Evolutionary conservation across 306 rosid genomes (phyloP).

Genomic region (Vicia faba): DNA sequence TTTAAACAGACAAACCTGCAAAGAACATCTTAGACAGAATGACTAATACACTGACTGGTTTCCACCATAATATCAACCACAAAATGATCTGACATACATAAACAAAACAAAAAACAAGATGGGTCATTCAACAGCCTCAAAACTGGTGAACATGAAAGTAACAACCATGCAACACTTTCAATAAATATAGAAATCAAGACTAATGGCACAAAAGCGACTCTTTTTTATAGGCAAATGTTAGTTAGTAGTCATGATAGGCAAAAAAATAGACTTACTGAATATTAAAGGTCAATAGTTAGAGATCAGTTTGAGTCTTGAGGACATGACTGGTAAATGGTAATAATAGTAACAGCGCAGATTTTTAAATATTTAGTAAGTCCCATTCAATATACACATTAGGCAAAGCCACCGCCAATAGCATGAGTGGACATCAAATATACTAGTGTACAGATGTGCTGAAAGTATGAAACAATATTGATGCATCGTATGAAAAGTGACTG

Average conservation of each 20-base stretch:
- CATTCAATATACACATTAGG: not conserved
- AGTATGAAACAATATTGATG: conserved; percentile 16
- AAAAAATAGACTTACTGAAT: conserved; percentile 11
- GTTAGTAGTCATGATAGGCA: not conserved
- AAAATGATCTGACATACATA: conserved; percentile 61
- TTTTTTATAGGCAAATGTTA: not conserved
- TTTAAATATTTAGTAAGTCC: not conserved
- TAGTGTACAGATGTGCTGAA: conserved; percentile 3
- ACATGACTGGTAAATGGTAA: not conserved
- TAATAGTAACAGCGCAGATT: not conserved
- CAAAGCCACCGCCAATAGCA: not conserved
- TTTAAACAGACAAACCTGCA: conserved; percentile 62
- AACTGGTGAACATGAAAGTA: conserved; percentile 24
- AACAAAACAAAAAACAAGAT: conserved; percentile 8
- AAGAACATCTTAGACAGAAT: conserved; percentile 83
- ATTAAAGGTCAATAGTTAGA: not conserved
- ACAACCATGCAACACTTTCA: conserved; percentile 20
- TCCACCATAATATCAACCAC: conserved; percentile 90
- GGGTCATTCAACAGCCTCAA: conserved; percentile 35
- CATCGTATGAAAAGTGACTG: conserved; percentile 7
- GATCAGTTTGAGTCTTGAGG: conserved; percentile 11
- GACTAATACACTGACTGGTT: conserved; percentile 56
- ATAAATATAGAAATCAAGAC: conserved; percentile 12
- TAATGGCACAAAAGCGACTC: not conserved
- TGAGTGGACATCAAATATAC: conserved; percentile 9